A percentile compares a stretch with the other conserved stretches of the same genome.
Evolutionary conservation across 208 protist genomes (phyloP).

Genomic region (Crithidia mellificae): DNA sequence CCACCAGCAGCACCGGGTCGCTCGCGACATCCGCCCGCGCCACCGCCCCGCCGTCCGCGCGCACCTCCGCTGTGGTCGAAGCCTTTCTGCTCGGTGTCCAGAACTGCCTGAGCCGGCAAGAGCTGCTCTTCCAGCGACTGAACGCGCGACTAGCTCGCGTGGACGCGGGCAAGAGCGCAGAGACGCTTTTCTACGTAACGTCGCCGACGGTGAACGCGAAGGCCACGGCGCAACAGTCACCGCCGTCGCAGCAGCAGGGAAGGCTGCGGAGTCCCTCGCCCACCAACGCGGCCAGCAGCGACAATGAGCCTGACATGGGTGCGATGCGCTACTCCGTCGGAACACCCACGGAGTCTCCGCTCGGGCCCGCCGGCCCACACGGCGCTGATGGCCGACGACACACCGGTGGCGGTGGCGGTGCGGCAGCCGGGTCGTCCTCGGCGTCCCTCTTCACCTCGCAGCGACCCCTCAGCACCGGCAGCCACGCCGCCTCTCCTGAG

Average conservation of each 20-base stretch:
- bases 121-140: constrained; percentile 19
- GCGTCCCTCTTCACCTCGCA: neutral
- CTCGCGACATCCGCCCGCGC: neutral
- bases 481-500: neutral
- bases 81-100: constrained; percentile 27
- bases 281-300: neutral
- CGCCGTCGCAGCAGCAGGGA: neutral
- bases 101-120: constrained; percentile 29
- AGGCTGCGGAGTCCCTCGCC: neutral
- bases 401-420: too few relatives aligned
- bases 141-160: neutral
- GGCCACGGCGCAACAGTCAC: too few relatives aligned
- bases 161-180: neutral
- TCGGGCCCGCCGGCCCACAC: neutral
- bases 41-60: constrained; percentile 6
- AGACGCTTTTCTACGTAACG: neutral
- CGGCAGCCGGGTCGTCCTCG: too few relatives aligned
- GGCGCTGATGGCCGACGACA: neutral
- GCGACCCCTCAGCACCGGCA: neutral
- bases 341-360: neutral
- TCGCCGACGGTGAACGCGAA: too few relatives aligned
- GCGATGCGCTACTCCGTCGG: constrained; percentile 5
- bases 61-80: constrained; percentile 20
- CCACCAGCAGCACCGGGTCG: neutral
- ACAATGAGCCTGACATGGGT: neutral